phyloP scores from a whole-genome alignment of 2,329 filamentous ascomycete genomes.

The Hypoxylon sp. region DNA sequence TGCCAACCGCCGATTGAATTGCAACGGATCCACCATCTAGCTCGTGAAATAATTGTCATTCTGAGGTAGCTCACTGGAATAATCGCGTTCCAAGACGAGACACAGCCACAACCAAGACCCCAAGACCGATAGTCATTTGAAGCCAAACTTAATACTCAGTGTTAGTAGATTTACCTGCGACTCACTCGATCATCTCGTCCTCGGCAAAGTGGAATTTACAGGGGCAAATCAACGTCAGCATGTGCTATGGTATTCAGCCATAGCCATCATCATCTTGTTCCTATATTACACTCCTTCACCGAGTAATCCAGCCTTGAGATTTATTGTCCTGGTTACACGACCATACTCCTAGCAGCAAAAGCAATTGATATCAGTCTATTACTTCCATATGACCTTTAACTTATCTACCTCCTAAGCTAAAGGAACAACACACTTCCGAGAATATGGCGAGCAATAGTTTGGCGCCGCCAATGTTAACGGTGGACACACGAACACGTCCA shows the following conservation, averaged over 20 bases:
- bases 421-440: slow-evolving; percentile 4
- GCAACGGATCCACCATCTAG: slow-evolving; percentile 10
- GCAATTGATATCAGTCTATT: neutral
- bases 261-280: neutral
- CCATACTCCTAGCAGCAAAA: slow-evolving; percentile 7
- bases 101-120: slow-evolving; percentile 22
- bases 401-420: neutral
- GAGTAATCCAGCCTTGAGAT: neutral
- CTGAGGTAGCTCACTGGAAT: slow-evolving; percentile 3
- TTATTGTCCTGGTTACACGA: slow-evolving; percentile 1
- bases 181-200: slow-evolving; percentile 3
- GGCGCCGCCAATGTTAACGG: slow-evolving; percentile 41
- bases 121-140: slow-evolving; percentile 11
- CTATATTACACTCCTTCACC: slow-evolving; percentile 27
- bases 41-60: slow-evolving; percentile 4
- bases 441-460: slow-evolving; percentile 41
- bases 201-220: slow-evolving; percentile 24
- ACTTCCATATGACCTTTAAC: neutral
- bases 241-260: slow-evolving; percentile 12
- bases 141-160: slow-evolving; percentile 8
- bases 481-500: slow-evolving; percentile 42
- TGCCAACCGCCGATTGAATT: slow-evolving; percentile 12
- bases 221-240: slow-evolving; percentile 22
- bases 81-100: slow-evolving; percentile 7
- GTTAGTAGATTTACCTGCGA: slow-evolving; percentile 2